Percentiles rank a stretch among this genome's conserved stretches.
phyloP scores from a whole-genome alignment of 768 basidiomycete species.

The Tylopilus felleus region DNA sequence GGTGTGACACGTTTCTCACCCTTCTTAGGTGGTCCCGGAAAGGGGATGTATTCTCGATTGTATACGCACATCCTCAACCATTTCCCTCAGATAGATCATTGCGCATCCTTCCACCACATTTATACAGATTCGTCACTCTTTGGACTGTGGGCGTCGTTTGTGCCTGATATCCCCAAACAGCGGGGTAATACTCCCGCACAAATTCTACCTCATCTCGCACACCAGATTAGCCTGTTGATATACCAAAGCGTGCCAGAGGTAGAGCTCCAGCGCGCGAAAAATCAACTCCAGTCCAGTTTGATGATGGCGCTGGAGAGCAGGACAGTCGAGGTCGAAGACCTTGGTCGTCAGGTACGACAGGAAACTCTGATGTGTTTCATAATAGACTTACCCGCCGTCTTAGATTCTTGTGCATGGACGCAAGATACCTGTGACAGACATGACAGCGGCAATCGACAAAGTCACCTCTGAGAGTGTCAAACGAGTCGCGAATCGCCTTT shows the following conservation, averaged over 20 bases:
- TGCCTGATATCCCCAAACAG: slow-evolving; percentile 56
- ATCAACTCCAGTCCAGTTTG: slow-evolving; percentile 88
- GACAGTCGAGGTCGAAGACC: slow-evolving; percentile 81
- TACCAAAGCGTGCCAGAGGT: slow-evolving; percentile 59
- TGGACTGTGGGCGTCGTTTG: slow-evolving; percentile 84
- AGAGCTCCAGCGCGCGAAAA: slow-evolving; percentile 87
- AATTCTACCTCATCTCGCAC: slow-evolving; percentile 79
- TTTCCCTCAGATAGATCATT: slow-evolving; percentile 91
- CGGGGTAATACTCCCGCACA: slow-evolving; percentile 62
- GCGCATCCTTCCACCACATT: slow-evolving; percentile 96
- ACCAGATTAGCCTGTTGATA: slow-evolving; percentile 81
- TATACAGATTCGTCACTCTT: slow-evolving; percentile 93
- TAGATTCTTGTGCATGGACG: slow-evolving; percentile 83
- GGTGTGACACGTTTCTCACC: slow-evolving; percentile 2
- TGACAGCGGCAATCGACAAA: slow-evolving; percentile 81
- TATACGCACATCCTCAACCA: slow-evolving; percentile 96
- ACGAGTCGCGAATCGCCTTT: slow-evolving; percentile 72
- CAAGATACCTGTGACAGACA: slow-evolving; percentile 84
- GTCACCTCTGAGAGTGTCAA: slow-evolving; percentile 69
- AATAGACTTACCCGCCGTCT: slow-evolving; percentile 1
- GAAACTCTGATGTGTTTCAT: neutral
- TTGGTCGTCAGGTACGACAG: slow-evolving; percentile 75
- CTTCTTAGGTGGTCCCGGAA: slow-evolving; percentile 81
- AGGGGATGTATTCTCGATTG: slow-evolving; percentile 97
- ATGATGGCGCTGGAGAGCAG: slow-evolving; percentile 95